Evolutionary conservation across 1,139 yeast species (phyloP), one percentile per base, ranked within the genome.

Genomic region (Magnusiomyces tetraspermus): DNA sequence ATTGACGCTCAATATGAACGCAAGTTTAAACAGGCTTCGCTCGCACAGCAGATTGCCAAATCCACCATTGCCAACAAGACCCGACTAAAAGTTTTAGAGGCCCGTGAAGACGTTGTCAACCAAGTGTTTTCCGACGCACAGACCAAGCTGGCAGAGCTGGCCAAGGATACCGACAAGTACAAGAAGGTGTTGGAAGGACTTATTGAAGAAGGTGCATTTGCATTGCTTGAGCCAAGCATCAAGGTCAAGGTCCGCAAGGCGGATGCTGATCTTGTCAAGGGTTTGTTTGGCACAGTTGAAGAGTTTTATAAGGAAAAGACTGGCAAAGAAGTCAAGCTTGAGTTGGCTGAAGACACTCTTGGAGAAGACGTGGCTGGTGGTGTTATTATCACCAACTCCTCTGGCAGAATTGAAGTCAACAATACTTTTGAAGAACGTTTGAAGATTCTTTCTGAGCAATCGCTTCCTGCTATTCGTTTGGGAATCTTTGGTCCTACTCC

Each of bases 401-500:
- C 79, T 38, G 95, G 95, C 53, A 88, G 85, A 72, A 90, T 94
- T 61, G 90, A 84, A 62, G 88, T 92, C 55, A 77, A 87, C 72
- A 92, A 92, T 74, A 90, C 98, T 42, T 78, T 94, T 65, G 96
- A 88, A 65, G 97, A 90, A 75, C 86, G 99, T 72, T 79, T 92
- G 67, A 79, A 82, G 64, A 74, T 94, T 59, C 77, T 92, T 65
- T 78, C 86, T 48, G 85, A 85, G 68, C 87, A 82, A 64, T 86
- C 96, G 8, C 79, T 94, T 61, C 99, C 99, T 51, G 95, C 90
- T 53, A 83, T 94, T 61, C 83, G 57, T 22, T 19, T 50, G 8
- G 37, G 38, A 1, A 26, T 54, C 8, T 54, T 89, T 69, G 98
- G 98, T 53, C 83, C 87, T 55, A 85, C 97, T 30, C 72, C 78